Evolutionary conservation across 208 protist species (phyloP).

Genomic region (Leptomonas pyrrhocoris): DNA sequence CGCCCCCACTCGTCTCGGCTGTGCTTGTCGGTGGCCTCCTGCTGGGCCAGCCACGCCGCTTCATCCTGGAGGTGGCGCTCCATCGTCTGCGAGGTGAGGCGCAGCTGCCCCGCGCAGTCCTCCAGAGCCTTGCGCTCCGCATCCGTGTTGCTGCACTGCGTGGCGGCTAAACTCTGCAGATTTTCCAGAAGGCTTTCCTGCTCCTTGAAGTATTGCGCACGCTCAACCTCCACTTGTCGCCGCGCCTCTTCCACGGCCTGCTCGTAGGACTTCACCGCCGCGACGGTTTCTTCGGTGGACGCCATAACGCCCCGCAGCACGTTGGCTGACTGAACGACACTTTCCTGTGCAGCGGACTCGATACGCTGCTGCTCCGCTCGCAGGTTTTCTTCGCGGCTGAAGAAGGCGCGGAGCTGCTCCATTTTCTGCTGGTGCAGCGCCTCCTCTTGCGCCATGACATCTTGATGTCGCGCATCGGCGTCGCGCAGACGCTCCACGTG

Average conservation of each 20-base stretch:
- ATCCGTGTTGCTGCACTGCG: slow-evolving; percentile 50
- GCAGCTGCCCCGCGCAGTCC: slow-evolving; percentile 50
- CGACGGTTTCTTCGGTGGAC: slow-evolving; percentile 40
- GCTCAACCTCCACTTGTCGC: slow-evolving; percentile 39
- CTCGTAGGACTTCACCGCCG: slow-evolving; percentile 56
- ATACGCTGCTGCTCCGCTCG: slow-evolving; percentile 48
- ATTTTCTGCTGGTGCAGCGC: slow-evolving; percentile 66
- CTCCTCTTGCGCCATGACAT: slow-evolving; percentile 55
- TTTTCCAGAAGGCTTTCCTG: slow-evolving; percentile 38
- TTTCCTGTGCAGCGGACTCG: slow-evolving; percentile 44
- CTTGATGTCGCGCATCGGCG: slow-evolving; percentile 58
- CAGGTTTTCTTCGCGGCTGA: slow-evolving; percentile 58
- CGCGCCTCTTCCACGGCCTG: slow-evolving; percentile 45
- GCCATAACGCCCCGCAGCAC: slow-evolving; percentile 42
- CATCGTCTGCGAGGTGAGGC: slow-evolving; percentile 43
- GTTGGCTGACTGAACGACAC: slow-evolving; percentile 39
- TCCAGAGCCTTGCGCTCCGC: slow-evolving; percentile 49
- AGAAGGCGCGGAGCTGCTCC: slow-evolving; percentile 58
- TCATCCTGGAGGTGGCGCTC: slow-evolving; percentile 71
- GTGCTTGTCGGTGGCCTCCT: slow-evolving; percentile 49
- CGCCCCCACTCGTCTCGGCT: slow-evolving; percentile 68
- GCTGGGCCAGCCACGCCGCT: slow-evolving; percentile 63
- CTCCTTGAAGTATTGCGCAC: slow-evolving; percentile 34
- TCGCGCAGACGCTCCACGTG: slow-evolving; percentile 68
- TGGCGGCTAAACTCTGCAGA: slow-evolving; percentile 49